These are phyloP conservation scores for Tulasnella sp. DNA, from an alignment of 768 basidiomycete genomes.

Conservation along the genomic window DNA sequence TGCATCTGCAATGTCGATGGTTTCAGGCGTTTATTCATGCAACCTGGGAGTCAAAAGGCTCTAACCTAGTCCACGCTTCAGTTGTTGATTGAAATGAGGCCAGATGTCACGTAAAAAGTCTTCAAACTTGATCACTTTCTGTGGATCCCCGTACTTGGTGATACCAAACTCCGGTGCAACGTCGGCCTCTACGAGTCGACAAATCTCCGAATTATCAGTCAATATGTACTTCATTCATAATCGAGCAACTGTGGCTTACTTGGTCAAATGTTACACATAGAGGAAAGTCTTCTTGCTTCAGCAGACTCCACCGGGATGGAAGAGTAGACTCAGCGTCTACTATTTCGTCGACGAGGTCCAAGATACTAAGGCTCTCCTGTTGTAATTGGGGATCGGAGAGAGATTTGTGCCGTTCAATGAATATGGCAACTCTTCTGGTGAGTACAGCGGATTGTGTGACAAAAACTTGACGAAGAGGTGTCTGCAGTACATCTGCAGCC, in stretches of 20 bases:
- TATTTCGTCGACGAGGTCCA: conserved; percentile 33
- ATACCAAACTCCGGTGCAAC: conserved; percentile 19
- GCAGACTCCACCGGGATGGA: conserved; percentile 40
- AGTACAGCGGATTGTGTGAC: conserved; percentile 28
- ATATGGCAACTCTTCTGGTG: conserved; percentile 58
- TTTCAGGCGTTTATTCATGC: background rate
- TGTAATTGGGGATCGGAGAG: too few species aligned
- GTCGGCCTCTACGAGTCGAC: conserved; percentile 38
- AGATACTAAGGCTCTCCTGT: conserved; percentile 27
- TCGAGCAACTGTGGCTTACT: conserved; percentile 27
- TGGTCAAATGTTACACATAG: conserved; percentile 54
- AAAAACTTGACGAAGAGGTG: conserved; percentile 10
- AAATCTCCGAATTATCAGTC: conserved; percentile 35
- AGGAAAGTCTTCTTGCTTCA: conserved; percentile 51
- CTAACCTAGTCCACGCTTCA: conserved; percentile 43
- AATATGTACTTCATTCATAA: background rate
- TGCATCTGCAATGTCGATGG: conserved; percentile 33
- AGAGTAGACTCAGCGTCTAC: conserved; percentile 31
- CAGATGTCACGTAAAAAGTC: conserved; percentile 43
- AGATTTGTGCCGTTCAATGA: too few species aligned
- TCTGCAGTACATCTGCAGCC: background rate
- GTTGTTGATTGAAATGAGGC: conserved; percentile 40
- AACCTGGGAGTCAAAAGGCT: background rate
- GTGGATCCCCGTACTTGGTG: background rate
- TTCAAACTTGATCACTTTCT: conserved; percentile 31